phyloP scores from a whole-genome alignment of 257 asterid species.

The Solanum phureja region DNA sequence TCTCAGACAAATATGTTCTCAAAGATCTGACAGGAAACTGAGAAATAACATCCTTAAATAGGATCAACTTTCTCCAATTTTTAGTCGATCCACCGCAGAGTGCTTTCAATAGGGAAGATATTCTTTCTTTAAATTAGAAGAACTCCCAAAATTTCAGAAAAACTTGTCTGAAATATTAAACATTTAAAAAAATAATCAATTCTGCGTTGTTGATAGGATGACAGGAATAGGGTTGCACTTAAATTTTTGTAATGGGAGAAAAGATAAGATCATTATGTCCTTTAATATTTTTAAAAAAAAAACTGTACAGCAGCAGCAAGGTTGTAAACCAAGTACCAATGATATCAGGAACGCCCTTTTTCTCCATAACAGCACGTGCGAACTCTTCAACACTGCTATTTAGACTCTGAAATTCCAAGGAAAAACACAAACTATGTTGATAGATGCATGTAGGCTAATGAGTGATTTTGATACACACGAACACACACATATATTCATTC shows the following conservation, averaged over 20 bases:
- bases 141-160: background rate
- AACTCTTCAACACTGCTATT: conserved; percentile 69
- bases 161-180: background rate
- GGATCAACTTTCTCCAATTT: background rate
- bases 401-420: conserved; percentile 33
- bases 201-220: background rate
- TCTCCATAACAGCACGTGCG: conserved; percentile 62
- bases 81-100: background rate
- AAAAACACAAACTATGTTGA: background rate
- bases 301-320: background rate
- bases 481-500: background rate
- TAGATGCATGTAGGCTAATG: background rate
- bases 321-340: conserved; percentile 35
- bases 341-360: conserved; percentile 76
- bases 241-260: background rate
- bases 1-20: background rate
- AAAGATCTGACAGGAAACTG: background rate
- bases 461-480: background rate
- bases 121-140: background rate
- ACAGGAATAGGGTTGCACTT: background rate
- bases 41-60: background rate
- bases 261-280: background rate
- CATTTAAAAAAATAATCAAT: background rate
- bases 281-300: background rate
- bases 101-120: background rate